phyloP scores from a whole-genome alignment of 2,329 filamentous ascomycete genomes.

The Westerdykella aurantiaca region DNA sequence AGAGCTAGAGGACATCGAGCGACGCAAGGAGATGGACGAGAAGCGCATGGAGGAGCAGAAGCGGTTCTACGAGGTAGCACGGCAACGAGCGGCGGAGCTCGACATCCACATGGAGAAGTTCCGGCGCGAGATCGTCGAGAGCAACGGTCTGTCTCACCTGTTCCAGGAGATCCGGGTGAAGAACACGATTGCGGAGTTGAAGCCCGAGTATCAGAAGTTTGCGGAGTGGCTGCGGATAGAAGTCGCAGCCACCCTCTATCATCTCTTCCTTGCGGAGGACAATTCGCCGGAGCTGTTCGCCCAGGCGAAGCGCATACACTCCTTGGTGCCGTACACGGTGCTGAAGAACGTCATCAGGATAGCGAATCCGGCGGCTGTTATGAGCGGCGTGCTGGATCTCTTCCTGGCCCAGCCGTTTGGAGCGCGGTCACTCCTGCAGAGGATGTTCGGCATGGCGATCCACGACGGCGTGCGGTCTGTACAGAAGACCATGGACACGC shows the following conservation, averaged over 20 bases:
- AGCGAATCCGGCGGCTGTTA: constrained; percentile 92
- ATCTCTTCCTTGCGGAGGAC: constrained; percentile 94
- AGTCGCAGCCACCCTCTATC: constrained; percentile 92
- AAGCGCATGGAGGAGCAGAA: constrained; percentile 87
- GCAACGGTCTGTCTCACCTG: constrained; percentile 83
- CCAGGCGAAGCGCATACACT: constrained; percentile 90
- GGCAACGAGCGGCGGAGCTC: constrained; percentile 81
- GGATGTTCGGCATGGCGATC: constrained; percentile 87
- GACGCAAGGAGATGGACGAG: constrained; percentile 76
- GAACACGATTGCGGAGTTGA: constrained; percentile 77
- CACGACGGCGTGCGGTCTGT: constrained; percentile 84
- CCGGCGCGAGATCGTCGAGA: constrained; percentile 61
- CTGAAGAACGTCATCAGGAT: constrained; percentile 97
- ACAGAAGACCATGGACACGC: constrained; percentile 76
- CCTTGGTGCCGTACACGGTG: constrained; percentile 83
- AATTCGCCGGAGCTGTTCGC: constrained; percentile 96
- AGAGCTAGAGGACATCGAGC: constrained; percentile 73
- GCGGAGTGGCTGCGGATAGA: constrained; percentile 98
- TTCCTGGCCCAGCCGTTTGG: constrained; percentile 96
- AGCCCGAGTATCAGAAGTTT: constrained; percentile 95
- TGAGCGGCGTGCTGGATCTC: constrained; percentile 90
- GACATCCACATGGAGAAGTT: constrained; percentile 96
- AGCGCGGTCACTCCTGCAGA: constrained; percentile 80
- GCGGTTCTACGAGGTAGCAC: constrained; percentile 90
- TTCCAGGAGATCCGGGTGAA: constrained; percentile 93